Percentiles rank a stretch among this genome's conserved stretches.
phyloP scores from a whole-genome alignment of 2,329 filamentous ascomycete species.

The Fusarium lyarnte region DNA sequence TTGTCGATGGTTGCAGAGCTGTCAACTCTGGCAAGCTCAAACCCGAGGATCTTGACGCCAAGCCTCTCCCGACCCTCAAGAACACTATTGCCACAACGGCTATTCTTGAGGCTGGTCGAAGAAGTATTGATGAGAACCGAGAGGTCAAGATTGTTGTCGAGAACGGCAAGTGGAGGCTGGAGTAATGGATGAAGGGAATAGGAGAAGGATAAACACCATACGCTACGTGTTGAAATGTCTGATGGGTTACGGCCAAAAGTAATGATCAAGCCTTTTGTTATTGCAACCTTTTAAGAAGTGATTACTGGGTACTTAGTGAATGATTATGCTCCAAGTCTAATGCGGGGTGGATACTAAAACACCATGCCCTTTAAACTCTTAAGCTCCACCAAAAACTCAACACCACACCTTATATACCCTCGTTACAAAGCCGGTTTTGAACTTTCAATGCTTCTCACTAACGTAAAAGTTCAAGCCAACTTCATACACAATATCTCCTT shows the following conservation, averaged over 20 bases:
- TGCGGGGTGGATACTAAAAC: conserved; percentile 28
- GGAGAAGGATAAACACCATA: conserved; percentile 15
- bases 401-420: neutral
- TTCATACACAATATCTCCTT: neutral
- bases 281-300: neutral
- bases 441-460: neutral
- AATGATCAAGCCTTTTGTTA: conserved; percentile 20
- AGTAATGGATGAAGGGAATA: conserved; percentile 45
- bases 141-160: conserved; percentile 78
- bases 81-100: conserved; percentile 94
- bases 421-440: neutral
- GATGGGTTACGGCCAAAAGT: conserved; percentile 28
- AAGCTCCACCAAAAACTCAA: conserved; percentile 37
- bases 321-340: neutral
- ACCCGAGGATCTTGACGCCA: conserved; percentile 79
- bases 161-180: conserved; percentile 74
- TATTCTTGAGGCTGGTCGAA: conserved; percentile 86
- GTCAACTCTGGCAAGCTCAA: conserved; percentile 79
- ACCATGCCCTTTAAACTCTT: conserved; percentile 4
- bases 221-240: conserved; percentile 7
- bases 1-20: conserved; percentile 84
- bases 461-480: too few species aligned
- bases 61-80: conserved; percentile 83
- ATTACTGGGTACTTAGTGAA: neutral
- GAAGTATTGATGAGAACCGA: conserved; percentile 84